Conservation (phyloP, 768 basidiomycete species). For the Boletus subparvulus region DNA sequence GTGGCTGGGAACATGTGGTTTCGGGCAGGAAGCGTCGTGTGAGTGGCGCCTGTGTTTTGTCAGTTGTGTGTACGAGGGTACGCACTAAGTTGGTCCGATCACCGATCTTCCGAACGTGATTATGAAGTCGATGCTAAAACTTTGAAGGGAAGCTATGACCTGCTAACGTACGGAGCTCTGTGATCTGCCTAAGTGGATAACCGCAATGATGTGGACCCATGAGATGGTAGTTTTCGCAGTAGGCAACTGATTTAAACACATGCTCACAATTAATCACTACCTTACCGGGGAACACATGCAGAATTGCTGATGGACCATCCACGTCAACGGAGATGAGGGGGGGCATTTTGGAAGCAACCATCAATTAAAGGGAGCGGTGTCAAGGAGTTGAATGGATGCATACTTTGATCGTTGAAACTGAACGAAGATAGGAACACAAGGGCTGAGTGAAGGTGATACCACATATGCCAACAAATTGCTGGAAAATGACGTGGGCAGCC, state of each 20-base stretch:
- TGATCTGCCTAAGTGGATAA: background rate
- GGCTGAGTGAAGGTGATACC: constrained; percentile 10
- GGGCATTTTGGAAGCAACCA: constrained; percentile 2
- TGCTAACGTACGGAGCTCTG: constrained; percentile 1
- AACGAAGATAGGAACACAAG: constrained; percentile 5
- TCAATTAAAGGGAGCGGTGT: constrained; percentile 21
- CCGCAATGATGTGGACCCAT: background rate
- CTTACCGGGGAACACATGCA: background rate
- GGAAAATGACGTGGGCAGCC: constrained; percentile 1
- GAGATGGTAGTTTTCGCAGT: background rate
- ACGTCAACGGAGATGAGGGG: constrained; percentile 26
- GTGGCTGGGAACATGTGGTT: constrained; percentile 25
- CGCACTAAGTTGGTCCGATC: constrained; percentile 1
- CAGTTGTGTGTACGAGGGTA: background rate
- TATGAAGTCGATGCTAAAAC: constrained; percentile 10
- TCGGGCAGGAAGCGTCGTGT: constrained; percentile 14
- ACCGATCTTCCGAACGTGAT: constrained; percentile 2
- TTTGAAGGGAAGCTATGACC: constrained; percentile 3
- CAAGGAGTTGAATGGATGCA: constrained; percentile 7
- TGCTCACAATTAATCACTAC: background rate
- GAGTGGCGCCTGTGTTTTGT: constrained; percentile 19
- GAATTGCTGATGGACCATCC: background rate
- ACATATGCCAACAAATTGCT: constrained; percentile 12
- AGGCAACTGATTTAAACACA: background rate
- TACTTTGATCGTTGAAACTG: constrained; percentile 8